Evolutionary conservation across 352 stramenopile genomes (phyloP).

Genomic region (Phytopythium oedochilum): DNA sequence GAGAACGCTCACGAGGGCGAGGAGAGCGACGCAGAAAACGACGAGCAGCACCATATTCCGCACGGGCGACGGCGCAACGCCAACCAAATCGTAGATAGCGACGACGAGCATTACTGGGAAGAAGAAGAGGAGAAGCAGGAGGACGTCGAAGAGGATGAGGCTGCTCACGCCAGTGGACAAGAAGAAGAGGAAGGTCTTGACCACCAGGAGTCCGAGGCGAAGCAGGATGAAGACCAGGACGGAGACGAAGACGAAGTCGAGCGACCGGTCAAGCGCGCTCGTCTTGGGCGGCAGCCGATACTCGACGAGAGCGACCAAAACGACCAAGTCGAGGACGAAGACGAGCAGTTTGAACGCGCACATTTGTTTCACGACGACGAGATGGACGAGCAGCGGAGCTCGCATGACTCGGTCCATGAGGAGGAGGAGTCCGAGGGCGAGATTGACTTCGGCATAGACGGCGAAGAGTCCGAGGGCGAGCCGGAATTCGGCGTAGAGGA

Average conservation of each 20-base stretch:
- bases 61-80: constrained; percentile 17
- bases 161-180: constrained; percentile 7
- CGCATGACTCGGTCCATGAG: constrained; percentile 1
- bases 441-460: too few relatives aligned
- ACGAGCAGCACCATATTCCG: constrained; percentile 9
- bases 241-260: constrained; percentile 18
- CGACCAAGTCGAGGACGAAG: constrained; percentile 16
- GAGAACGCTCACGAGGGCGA: constrained; percentile 8
- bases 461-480: constrained; percentile 8
- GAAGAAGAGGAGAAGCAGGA: constrained; percentile 4
- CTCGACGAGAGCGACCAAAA: constrained; percentile 34
- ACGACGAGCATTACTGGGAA: constrained; percentile 17
- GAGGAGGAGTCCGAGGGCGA: too few relatives aligned
- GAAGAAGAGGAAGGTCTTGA: constrained; percentile 6
- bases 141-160: constrained; percentile 12
- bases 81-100: constrained; percentile 35
- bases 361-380: not conserved
- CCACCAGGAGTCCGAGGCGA: not conserved
- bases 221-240: constrained; percentile 7
- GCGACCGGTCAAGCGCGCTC: not conserved
- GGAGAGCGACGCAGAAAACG: constrained; percentile 11
- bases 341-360: constrained; percentile 10
- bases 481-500: constrained; percentile 13
- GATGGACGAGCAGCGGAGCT: constrained; percentile 2
- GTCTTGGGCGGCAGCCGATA: constrained; percentile 16